Percentiles rank a stretch among this genome's conserved stretches.
Conservation (phyloP, 1,284 basidiomycete genomes). For the Trichosporon faecale region DNA sequence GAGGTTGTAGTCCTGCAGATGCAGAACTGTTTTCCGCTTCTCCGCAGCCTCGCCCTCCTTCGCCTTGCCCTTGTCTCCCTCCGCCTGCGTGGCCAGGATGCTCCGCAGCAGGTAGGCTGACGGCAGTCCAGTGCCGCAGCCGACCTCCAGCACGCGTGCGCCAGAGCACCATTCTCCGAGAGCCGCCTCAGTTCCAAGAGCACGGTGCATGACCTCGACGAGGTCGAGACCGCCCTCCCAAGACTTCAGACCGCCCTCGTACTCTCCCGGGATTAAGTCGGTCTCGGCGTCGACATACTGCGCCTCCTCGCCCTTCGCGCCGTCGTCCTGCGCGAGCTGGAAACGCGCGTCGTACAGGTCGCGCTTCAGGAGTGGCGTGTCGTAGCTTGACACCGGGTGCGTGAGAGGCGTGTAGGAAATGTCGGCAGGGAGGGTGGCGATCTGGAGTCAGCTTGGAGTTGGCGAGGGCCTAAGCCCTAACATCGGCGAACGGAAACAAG, state of each 20-base stretch:
- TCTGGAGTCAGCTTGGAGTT: constrained; percentile 22
- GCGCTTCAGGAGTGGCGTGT: constrained; percentile 58
- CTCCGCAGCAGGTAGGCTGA: constrained; percentile 67
- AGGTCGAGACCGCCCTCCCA: constrained; percentile 96
- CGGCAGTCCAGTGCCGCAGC: constrained; percentile 89
- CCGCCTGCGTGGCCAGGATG: constrained; percentile 55
- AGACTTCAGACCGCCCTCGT: constrained; percentile 95
- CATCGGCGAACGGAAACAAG: no score
- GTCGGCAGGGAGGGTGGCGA: constrained; percentile 42
- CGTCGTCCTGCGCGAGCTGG: constrained; percentile 62
- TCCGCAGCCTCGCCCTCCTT: not conserved
- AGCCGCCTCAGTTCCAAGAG: not conserved
- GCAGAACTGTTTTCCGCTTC: constrained; percentile 57
- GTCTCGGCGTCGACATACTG: constrained; percentile 73
- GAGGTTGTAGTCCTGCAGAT: constrained; percentile 90
- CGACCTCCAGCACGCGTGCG: constrained; percentile 67
- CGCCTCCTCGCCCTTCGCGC: constrained; percentile 20
- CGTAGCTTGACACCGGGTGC: constrained; percentile 22
- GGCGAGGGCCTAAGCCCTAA: not conserved
- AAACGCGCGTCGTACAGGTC: constrained; percentile 94
- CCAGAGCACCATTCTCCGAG: constrained; percentile 37
- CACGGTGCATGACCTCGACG: constrained; percentile 53
- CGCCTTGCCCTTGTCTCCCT: not conserved
- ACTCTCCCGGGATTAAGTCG: constrained; percentile 85
- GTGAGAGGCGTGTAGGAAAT: constrained; percentile 47